A percentile compares a stretch with the other conserved stretches of the same genome.
phyloP scores from a whole-genome alignment of 148 eudicot genomes.

The Amaranthus hypochondriacus region DNA sequence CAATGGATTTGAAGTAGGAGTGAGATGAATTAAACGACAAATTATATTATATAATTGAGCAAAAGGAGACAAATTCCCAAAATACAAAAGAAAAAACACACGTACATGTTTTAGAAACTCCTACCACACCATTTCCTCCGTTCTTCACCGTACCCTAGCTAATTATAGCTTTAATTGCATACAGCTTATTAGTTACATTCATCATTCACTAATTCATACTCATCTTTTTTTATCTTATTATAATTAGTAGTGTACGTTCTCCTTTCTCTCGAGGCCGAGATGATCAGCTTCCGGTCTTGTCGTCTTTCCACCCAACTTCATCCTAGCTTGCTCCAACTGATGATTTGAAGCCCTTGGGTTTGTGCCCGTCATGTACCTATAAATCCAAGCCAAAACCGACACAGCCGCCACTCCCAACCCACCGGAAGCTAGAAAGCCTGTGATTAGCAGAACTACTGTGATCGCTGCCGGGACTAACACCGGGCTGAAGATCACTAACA shows the following conservation, averaged over 20 bases:
- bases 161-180: too few relatives aligned
- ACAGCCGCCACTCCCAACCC: conserved; percentile 59
- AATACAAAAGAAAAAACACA: too few relatives aligned
- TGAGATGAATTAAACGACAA: too few relatives aligned
- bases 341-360: conserved; percentile 49
- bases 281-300: conserved; percentile 20
- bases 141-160: too few relatives aligned
- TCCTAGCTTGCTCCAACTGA: conserved; percentile 38
- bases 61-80: too few relatives aligned
- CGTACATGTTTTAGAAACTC: too few relatives aligned
- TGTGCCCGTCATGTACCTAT: conserved; percentile 52
- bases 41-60: too few relatives aligned
- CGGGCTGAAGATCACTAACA: conserved; percentile 58
- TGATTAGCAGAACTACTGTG: conserved; percentile 26
- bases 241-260: conserved; percentile 18
- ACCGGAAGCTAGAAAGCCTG: conserved; percentile 54
- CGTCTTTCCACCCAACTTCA: conserved; percentile 48
- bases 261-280: conserved; percentile 41
- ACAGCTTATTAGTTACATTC: too few relatives aligned
- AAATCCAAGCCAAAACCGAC: conserved; percentile 61
- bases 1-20: too few relatives aligned
- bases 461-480: conserved; percentile 57
- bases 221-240: too few relatives aligned
- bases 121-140: too few relatives aligned
- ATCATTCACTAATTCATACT: too few relatives aligned